Conservation (phyloP, 139 green algal genomes). For the Trebouxia sp. region DNA sequence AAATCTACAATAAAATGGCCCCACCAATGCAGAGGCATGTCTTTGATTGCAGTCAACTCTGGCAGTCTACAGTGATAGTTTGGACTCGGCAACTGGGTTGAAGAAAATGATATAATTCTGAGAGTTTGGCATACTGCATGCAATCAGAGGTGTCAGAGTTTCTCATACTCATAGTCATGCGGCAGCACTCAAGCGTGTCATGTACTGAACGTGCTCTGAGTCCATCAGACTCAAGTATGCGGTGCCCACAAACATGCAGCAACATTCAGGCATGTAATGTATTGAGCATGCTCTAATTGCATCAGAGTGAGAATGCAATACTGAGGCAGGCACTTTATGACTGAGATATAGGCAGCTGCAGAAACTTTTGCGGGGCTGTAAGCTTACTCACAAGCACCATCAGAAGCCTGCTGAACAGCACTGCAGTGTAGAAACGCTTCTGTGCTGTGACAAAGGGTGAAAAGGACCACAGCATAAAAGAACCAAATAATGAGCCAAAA, state of each 20-base stretch:
- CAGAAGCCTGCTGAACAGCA: conserved; percentile 79
- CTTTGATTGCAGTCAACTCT: conserved; percentile 53
- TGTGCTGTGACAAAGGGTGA: conserved; percentile 75
- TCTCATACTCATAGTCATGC: conserved; percentile 70
- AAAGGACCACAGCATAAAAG: conserved; percentile 85
- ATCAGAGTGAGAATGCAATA: background rate
- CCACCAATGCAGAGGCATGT: conserved; percentile 72
- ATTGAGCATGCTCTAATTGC: background rate
- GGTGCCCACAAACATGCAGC: too few species aligned
- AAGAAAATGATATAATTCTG: conserved; percentile 86
- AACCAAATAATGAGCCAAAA: conserved; percentile 72
- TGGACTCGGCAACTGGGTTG: conserved; percentile 83
- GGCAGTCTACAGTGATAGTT: conserved; percentile 83
- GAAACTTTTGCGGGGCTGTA: background rate
- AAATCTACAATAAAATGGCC: conserved; percentile 76
- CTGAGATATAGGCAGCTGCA: too few species aligned
- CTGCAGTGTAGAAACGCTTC: conserved; percentile 89
- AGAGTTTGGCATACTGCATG: conserved; percentile 79
- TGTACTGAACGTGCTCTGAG: too few species aligned
- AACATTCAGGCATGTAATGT: background rate
- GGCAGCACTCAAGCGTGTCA: too few species aligned
- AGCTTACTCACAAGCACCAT: conserved; percentile 78
- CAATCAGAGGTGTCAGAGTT: background rate
- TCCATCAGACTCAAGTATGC: too few species aligned
- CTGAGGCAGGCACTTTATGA: too few species aligned